A percentile compares a stretch with the other conserved stretches of the same genome.
Evolutionary conservation across 495 filamentous ascomycete genomes (phyloP).

Genomic region (Sporormia fimetaria): DNA sequence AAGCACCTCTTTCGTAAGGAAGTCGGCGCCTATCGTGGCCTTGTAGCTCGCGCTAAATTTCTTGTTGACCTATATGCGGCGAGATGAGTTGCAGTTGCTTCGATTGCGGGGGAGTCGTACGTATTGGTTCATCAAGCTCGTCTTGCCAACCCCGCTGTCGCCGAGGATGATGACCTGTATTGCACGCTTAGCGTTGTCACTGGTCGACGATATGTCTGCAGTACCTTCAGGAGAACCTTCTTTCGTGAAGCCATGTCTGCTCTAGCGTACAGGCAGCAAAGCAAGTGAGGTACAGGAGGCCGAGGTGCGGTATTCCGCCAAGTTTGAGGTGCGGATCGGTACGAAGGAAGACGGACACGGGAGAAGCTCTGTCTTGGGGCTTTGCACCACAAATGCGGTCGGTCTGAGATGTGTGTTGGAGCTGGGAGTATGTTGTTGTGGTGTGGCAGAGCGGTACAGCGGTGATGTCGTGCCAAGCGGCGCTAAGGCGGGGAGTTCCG

Average conservation of each 20-base stretch:
- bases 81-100: conserved; percentile 2
- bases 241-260: conserved; percentile 74
- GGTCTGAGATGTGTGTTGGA: no score
- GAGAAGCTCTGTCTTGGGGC: no score
- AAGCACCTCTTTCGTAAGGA: conserved; percentile 94
- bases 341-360: no score
- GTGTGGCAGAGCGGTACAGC: no score
- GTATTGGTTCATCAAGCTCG: conserved; percentile 99
- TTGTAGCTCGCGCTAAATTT: conserved; percentile 99
- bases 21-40: conserved; percentile 96
- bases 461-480: no score
- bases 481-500: no score
- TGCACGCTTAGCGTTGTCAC: conserved; percentile 4
- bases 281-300: no score
- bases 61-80: conserved; percentile 76
- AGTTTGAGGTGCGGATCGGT: no score
- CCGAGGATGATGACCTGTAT: conserved; percentile 94
- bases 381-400: no score
- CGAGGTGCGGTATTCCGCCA: no score
- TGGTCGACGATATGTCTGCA: conserved; percentile 4
- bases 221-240: conserved; percentile 94
- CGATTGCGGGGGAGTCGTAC: conserved; percentile 43
- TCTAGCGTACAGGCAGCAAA: no score
- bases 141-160: conserved; percentile 97
- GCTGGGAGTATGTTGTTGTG: no score